A percentile compares a stretch with the other conserved stretches of the same genome.
Conservation (phyloP, 1,139 yeast species). For the Kodamaea anthophila region DNA sequence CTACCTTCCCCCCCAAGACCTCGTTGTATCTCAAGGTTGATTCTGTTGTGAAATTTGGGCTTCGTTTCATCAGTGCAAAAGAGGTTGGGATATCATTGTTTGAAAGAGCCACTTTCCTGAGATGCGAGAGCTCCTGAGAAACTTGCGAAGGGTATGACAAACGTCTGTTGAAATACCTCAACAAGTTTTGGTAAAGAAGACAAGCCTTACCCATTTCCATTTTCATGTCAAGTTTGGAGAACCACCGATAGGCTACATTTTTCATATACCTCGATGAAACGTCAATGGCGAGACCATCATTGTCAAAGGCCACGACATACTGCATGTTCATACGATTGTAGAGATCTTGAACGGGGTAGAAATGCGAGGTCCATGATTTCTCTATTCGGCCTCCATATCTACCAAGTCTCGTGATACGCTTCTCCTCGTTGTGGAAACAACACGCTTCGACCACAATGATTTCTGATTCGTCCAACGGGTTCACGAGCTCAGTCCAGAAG, state of each 20-base stretch:
- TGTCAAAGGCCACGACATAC: slow-evolving; percentile 23
- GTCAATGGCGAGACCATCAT: slow-evolving; percentile 19
- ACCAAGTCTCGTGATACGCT: slow-evolving; percentile 18
- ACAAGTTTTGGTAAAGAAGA: slow-evolving; percentile 21
- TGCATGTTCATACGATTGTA: slow-evolving; percentile 32
- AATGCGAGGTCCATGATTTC: slow-evolving; percentile 6
- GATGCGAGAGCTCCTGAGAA: slow-evolving; percentile 18
- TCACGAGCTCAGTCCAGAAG: slow-evolving; percentile 36
- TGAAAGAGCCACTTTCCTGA: slow-evolving; percentile 19
- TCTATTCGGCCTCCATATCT: neutral
- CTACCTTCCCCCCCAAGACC: slow-evolving; percentile 10
- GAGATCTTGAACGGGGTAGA: slow-evolving; percentile 20
- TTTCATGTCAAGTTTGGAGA: slow-evolving; percentile 25
- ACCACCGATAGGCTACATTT: slow-evolving; percentile 29
- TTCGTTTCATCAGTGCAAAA: slow-evolving; percentile 24
- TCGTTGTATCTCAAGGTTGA: slow-evolving; percentile 29
- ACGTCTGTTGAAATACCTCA: slow-evolving; percentile 17
- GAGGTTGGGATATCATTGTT: slow-evolving; percentile 25
- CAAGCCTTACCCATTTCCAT: slow-evolving; percentile 26
- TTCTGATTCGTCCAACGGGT: slow-evolving; percentile 25
- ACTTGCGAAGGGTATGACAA: slow-evolving; percentile 6
- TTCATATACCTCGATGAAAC: slow-evolving; percentile 33
- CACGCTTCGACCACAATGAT: slow-evolving; percentile 26
- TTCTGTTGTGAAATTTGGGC: slow-evolving; percentile 25
- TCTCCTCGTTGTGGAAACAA: slow-evolving; percentile 28